Evolutionary conservation across 2,329 filamentous ascomycete species (phyloP), one percentile per base, ranked within the genome.

Genomic region (Ophiostoma perfectum): DNA sequence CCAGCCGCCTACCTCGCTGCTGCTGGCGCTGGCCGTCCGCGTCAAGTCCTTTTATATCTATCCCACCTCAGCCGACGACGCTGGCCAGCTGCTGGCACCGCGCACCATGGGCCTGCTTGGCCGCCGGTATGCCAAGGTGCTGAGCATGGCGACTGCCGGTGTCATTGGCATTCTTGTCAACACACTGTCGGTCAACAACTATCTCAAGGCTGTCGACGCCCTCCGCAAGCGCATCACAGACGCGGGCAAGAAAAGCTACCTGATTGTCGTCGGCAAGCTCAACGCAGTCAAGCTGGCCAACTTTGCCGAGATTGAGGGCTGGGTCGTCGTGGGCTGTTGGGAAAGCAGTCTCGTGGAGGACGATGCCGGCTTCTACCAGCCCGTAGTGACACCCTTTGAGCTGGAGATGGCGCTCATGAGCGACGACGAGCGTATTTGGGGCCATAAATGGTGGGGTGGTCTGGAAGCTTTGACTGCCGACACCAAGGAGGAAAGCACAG

Each of bases 301-400:
- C 78, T 99, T 99, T 79, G 87, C 90, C 69, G 95, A 99, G 78
- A 87, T 99, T 5, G 94, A 93, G 60, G 94, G 93, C 16, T 99
- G 95, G 95, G 93, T 98, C 0, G 93, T 98, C 0, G 91, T 99
- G 9, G 94, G 95, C 2, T 99, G 95, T 78, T 99, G 95, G 95
- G 95, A 99, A 80, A 97, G 93, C 77, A 92, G 91, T 70, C 80
- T 98, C 66, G 86, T 99, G 4, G 94, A 97, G 74, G 92, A 93
- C 72, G 90, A 91, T 69, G 78, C 77, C 0, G 91, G 90, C 6
- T 96, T 97, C 75, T 98, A 89, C 84, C 86, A 88, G 73, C 93
- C 93, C 0, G 88, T 98, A 9, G 88, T 98, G 55, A 99, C 95
- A n/a, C 94, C 94, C 0, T 98, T 96, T 76, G 95, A 99, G 81